Base-by-base conservation (phyloP, 164 flowering plant genomes). In the Kingdonia uniflora region DNA sequence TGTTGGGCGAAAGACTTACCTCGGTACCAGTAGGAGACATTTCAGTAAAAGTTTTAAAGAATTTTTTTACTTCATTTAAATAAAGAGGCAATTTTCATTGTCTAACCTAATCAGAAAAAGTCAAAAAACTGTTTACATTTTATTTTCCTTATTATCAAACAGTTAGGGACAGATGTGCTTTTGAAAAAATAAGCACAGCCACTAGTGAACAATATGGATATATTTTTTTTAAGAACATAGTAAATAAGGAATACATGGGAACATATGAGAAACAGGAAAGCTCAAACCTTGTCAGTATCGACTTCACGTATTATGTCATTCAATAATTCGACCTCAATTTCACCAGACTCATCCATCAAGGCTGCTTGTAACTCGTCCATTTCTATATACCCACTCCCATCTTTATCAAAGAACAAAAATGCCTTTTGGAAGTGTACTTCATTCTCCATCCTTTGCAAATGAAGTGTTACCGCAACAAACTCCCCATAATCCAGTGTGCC, bases 241-340 rank as follows among this genome's bases (percentile, higher is more conserved):
- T n/a, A n/a, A n/a, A n/a, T n/a, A n/a, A n/a, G n/a, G n/a, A n/a
- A n/a, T n/a, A n/a, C n/a, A n/a, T n/a, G n/a, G n/a, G n/a, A n/a
- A n/a, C n/a, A n/a, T n/a, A n/a, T n/a, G n/a, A n/a, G n/a, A n/a
- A n/a, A n/a, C n/a, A n/a, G n/a, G n/a, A n/a, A n/a, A n/a, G n/a
- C n/a, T n/a, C n/a, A n/a, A n/a, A 85, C 97, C 97, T 89, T 89
- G 74, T 89, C 88, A 2, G 80, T 79, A 71, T 89, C 97, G 35
- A 89, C 94, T 70, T 89, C 97, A 65, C 73, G 95, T 64, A 89
- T 76, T 55, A 89, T 86, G 66, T 84, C 95, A 58, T 80, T 84
- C 43, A 86, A 84, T 33, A 86, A 76, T 60, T 80, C 76, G 21
- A 69, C 68, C 72, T 69, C 68, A 62, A 79, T 82, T 24, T 78